Percentiles rank a stretch among this genome's conserved stretches.
Evolutionary conservation across 2,329 filamentous ascomycete species (phyloP).

Genomic region (Dothideomycetes sp.): DNA sequence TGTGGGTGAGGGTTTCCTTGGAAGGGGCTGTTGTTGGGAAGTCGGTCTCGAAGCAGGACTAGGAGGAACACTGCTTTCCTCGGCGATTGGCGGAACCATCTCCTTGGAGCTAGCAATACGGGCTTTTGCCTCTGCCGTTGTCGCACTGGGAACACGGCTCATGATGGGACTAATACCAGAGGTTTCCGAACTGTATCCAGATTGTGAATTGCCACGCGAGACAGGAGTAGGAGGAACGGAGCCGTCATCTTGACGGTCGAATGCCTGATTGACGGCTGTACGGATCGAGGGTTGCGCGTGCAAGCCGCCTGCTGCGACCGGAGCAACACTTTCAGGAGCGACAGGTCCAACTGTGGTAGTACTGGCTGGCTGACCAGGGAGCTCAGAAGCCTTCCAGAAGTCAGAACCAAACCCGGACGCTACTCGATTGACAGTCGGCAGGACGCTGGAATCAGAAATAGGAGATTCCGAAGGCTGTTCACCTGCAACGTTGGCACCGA

Average conservation of each 20-base stretch:
- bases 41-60: conserved; percentile 25
- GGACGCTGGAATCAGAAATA: conserved; percentile 9
- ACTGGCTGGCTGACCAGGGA: background rate
- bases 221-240: conserved; percentile 44
- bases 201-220: conserved; percentile 34
- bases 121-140: conserved; percentile 28
- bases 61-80: conserved; percentile 34
- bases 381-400: conserved; percentile 19
- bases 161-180: conserved; percentile 58
- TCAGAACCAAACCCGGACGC: conserved; percentile 32
- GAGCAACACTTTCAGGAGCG: background rate
- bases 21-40: conserved; percentile 24
- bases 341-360: background rate
- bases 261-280: conserved; percentile 56
- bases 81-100: conserved; percentile 46
- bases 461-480: background rate
- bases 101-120: conserved; percentile 26
- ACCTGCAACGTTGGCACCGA: conserved; percentile 4
- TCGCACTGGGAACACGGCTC: conserved; percentile 43
- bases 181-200: conserved; percentile 32
- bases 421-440: conserved; percentile 37
- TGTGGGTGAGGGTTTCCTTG: conserved; percentile 29
- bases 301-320: conserved; percentile 18
- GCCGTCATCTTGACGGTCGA: conserved; percentile 48
- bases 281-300: conserved; percentile 39